Percentiles rank a stretch among this genome's conserved stretches.
Conservation (phyloP, 495 filamentous ascomycete genomes). For the Patellaria atrata region DNA sequence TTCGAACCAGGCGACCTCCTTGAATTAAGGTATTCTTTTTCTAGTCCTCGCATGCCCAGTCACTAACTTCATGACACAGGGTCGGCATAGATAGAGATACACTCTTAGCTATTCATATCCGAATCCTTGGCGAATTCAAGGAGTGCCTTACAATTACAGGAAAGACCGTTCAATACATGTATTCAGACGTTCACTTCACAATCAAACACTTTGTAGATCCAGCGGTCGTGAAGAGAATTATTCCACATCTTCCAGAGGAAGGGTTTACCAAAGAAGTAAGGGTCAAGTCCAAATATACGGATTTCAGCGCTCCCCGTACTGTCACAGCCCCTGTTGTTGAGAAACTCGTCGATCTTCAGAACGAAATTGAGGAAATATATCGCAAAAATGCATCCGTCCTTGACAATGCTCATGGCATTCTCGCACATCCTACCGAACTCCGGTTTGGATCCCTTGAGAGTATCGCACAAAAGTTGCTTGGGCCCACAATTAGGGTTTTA, state of each 20-base stretch:
- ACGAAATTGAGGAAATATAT: conserved; percentile 37
- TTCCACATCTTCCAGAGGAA: conserved; percentile 45
- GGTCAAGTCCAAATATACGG: conserved; percentile 35
- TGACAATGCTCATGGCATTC: conserved; percentile 26
- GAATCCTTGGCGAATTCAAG: too few species aligned
- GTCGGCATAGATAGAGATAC: too few species aligned
- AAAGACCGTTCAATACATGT: too few species aligned
- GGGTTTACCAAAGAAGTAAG: conserved; percentile 26
- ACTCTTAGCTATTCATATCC: too few species aligned
- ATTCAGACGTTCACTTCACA: conserved; percentile 41
- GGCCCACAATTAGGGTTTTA: conserved; percentile 23
- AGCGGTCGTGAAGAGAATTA: conserved; percentile 41
- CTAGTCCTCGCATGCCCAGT: too few species aligned
- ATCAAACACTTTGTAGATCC: conserved; percentile 48
- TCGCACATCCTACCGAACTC: conserved; percentile 24
- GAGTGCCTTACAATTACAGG: too few species aligned
- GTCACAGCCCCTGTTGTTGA: conserved; percentile 35
- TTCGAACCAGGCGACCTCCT: too few species aligned
- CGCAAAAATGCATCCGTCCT: conserved; percentile 26
- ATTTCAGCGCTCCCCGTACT: conserved; percentile 37
- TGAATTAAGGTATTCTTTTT: too few species aligned
- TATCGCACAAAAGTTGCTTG: conserved; percentile 41
- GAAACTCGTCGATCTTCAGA: conserved; percentile 38
- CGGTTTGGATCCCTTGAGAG: conserved; percentile 46
- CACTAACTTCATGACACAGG: too few species aligned